Percentiles rank a stretch among this genome's conserved stretches.
Evolutionary conservation across 129 eudicot genomes (phyloP).

Genomic region (Centrapalus pauciflorus): DNA sequence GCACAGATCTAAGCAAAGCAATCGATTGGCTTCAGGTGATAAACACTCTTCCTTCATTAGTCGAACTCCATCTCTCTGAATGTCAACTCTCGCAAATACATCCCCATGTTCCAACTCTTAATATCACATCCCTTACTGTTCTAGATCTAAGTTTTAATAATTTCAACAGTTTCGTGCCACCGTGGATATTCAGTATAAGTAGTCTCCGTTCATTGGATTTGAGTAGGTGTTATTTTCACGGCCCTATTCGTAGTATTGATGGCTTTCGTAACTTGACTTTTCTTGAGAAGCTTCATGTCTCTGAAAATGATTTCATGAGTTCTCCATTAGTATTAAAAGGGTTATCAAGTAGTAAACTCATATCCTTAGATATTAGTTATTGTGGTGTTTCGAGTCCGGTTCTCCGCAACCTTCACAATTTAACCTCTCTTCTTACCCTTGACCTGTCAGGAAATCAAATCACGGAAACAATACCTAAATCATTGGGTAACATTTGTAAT

Average conservation of each 20-base stretch:
- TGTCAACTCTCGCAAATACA: slow-evolving; percentile 21
- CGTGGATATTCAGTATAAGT: slow-evolving; percentile 30
- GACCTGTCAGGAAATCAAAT: slow-evolving; percentile 17
- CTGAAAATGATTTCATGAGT: slow-evolving; percentile 20
- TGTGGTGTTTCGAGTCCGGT: slow-evolving; percentile 20
- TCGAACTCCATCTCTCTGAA: slow-evolving; percentile 17
- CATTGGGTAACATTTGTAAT: slow-evolving; percentile 21
- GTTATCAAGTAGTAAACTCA: slow-evolving; percentile 12
- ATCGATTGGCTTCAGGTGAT: slow-evolving; percentile 33
- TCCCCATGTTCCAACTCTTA: slow-evolving; percentile 12
- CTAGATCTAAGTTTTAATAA: slow-evolving; percentile 40
- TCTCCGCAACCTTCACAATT: slow-evolving; percentile 12
- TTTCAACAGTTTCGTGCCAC: slow-evolving; percentile 9
- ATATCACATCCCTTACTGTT: slow-evolving; percentile 3
- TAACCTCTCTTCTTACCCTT: slow-evolving; percentile 28
- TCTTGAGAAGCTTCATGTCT: background rate
- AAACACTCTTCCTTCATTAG: slow-evolving; percentile 29
- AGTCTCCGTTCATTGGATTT: slow-evolving; percentile 23
- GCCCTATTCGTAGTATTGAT: background rate
- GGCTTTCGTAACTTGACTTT: slow-evolving; percentile 20
- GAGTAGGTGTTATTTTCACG: slow-evolving; percentile 20
- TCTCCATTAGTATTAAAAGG: slow-evolving; percentile 20
- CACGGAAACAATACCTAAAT: slow-evolving; percentile 10
- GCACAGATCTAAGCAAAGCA: slow-evolving; percentile 20
- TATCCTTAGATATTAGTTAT: slow-evolving; percentile 13